Evolutionary conservation across 2,329 filamentous ascomycete species (phyloP).

Genomic region (Neonectria sp.): DNA sequence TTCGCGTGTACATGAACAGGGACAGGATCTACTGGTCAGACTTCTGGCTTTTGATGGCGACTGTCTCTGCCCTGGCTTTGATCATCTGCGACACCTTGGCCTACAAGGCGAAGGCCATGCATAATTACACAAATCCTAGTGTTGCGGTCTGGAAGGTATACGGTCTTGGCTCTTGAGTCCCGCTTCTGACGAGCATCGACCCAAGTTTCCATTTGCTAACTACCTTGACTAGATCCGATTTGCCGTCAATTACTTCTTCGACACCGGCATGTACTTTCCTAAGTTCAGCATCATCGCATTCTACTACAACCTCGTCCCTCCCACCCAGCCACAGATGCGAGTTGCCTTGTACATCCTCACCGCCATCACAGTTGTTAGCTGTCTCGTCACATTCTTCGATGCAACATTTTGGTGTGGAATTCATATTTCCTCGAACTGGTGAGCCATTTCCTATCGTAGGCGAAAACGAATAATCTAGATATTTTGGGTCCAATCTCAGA

Average conservation of each 20-base stretch:
- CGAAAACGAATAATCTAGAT: too few species aligned
- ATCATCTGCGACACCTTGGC: constrained; percentile 18
- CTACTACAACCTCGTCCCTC: constrained; percentile 42
- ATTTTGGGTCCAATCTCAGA: neutral
- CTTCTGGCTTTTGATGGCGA: constrained; percentile 8
- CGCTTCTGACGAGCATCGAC: too few species aligned
- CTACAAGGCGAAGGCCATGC: constrained; percentile 16
- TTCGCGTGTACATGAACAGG: constrained; percentile 21
- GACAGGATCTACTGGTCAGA: constrained; percentile 22
- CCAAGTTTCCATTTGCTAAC: neutral
- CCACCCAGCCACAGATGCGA: constrained; percentile 35
- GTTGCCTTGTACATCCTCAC: constrained; percentile 35
- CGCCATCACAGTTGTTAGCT: constrained; percentile 28
- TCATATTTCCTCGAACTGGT: constrained; percentile 43
- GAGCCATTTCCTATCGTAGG: neutral
- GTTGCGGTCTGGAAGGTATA: constrained; percentile 14
- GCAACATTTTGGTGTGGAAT: constrained; percentile 45
- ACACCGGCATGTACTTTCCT: constrained; percentile 44
- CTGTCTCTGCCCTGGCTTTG: constrained; percentile 4
- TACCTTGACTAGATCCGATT: constrained; percentile 30
- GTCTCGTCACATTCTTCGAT: constrained; percentile 34
- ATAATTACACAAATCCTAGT: constrained; percentile 1
- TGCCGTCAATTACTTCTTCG: constrained; percentile 45
- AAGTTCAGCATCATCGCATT: constrained; percentile 46
- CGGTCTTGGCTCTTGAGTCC: too few species aligned